Base-by-base conservation (phyloP, 2,329 filamentous ascomycete species). In the Xylariaceae sp. region DNA sequence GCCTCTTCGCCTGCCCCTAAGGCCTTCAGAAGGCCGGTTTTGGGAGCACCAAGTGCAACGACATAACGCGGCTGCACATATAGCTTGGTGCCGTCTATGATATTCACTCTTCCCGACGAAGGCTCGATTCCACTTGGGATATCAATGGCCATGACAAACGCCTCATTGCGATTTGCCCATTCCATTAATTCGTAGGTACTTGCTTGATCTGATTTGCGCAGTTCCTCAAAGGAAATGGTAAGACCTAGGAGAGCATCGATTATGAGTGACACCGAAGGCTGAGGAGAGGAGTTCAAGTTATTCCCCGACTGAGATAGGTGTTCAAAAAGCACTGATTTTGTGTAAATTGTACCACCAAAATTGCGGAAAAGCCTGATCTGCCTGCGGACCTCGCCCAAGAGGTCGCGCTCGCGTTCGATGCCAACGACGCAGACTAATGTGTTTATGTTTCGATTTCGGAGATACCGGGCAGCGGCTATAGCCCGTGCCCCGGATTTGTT, bases 101-200 rank as follows among this genome's bases (percentile, higher is more conserved):
- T 74, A 53, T 77, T 80, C 15, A 81, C 78, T 67, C 80, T 80
- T 64, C 90, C 90, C 37, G 84, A 86, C 0, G 85, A 84, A 2
- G 89, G 89, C 59, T 92, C 90, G 47, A 96, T 84, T 5, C 94
- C 94, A 0, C 89, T 92, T 0, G 94, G 94, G 5, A 95, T 84
- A 67, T 96, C 92, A n/a, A 99, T 83, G 0, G 91, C 88, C 18
- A 99, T 74, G 2, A 94, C 86, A 54, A 86, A 85, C 0, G 90
- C 85, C 60, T 91, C 88, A 67, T 86, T 89, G 59, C 91, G 86
- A 67, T 96, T 97, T 2, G 90, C 87, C 91, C 92, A 97, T 58
- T 91, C 87, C 65, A 96, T 94, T 66, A 96, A 82, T 66, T 95
- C 88, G 65, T 95, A 92, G 0, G 90, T 89, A 0, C 87, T 87